These are phyloP conservation scores for Tetrapisispora fleetii DNA, from an alignment of 805 yeast genomes.

Conservation along the genomic window DNA sequence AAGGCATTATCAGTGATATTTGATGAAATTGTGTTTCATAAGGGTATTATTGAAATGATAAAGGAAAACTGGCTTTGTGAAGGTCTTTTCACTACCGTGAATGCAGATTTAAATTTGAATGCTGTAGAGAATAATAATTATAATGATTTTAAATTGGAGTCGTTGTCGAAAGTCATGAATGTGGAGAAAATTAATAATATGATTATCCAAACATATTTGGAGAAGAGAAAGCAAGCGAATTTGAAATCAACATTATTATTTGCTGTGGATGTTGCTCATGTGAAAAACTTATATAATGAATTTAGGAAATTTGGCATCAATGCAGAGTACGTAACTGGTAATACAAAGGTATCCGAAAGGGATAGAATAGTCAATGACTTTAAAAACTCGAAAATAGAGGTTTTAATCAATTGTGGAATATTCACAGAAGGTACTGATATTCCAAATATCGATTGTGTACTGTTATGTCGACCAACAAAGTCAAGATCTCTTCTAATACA, in stretches of 20 bases:
- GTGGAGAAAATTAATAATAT: slow-evolving; percentile 43
- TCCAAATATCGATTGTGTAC: slow-evolving; percentile 74
- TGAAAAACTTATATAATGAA: slow-evolving; percentile 39
- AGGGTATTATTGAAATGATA: slow-evolving; percentile 57
- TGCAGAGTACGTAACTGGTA: slow-evolving; percentile 64
- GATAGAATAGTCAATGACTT: slow-evolving; percentile 46
- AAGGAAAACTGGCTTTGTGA: slow-evolving; percentile 59
- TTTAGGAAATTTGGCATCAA: slow-evolving; percentile 53
- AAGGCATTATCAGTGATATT: slow-evolving; percentile 46
- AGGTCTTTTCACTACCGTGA: slow-evolving; percentile 52
- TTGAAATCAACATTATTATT: slow-evolving; percentile 60
- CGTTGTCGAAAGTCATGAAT: slow-evolving; percentile 48
- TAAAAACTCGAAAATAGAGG: slow-evolving; percentile 51
- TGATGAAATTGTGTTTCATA: slow-evolving; percentile 66
- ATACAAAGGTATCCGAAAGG: slow-evolving; percentile 46
- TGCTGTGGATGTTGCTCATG: slow-evolving; percentile 67
- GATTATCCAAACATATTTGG: slow-evolving; percentile 44
- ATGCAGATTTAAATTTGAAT: slow-evolving; percentile 37
- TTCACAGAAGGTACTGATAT: slow-evolving; percentile 94
- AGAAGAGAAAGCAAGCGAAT: slow-evolving; percentile 31
- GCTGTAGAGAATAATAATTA: slow-evolving; percentile 33
- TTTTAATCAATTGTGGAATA: slow-evolving; percentile 78
- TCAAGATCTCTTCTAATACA: slow-evolving; percentile 66
- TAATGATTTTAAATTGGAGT: slow-evolving; percentile 43
- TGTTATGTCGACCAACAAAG: slow-evolving; percentile 71